Base-by-base conservation (phyloP, 257 asterid genomes). In the Lantana camara region DNA sequence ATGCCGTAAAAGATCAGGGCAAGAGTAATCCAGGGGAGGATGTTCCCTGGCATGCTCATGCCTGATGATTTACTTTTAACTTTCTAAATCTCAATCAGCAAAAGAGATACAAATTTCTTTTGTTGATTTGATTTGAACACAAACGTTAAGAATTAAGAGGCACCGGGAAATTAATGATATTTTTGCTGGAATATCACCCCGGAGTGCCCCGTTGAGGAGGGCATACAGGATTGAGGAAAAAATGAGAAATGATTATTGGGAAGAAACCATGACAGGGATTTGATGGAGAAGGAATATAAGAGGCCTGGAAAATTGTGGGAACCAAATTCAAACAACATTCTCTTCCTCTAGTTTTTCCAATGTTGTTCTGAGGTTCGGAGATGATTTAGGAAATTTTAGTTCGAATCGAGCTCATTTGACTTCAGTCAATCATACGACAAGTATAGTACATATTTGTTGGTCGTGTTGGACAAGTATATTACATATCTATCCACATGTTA, bases 191-290 rank as follows among this genome's bases (percentile, higher is more conserved):
- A 44, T 32, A 56, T 56, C 83, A 76, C 86, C 86, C 66, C 70
- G 80, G 75, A 73, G 77, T 63, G 89, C 95, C 87, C 90, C 84
- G 90, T 81, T 82, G 45, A 59, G 64, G 72, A 48, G 67, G 80
- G 64, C 34, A 80, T 77, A 62, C 27, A 81, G 61, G 24, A 63
- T 47, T 19, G 49, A 27, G 50, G 59, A 8, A 41, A 41, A 41
- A 22, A 12, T 10, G 2, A 11, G 7, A 57, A 47, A 51, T 20
- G 72, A 52, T 22, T 32, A 11, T 68, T 69, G 68, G 71, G 71
- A 70, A 70, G 66, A 68, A 75, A 60, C 58, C 24, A 63, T 42
- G 64, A 50, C n/a, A 30, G 17, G 57, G 74, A 41, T 45, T 20
- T 60, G 71, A 64, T 65, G 60, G 49, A 14, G 9, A 7, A 16